Evolutionary conservation across 352 stramenopile species (phyloP).

Genomic region (Pythium pectinolyticum): DNA sequence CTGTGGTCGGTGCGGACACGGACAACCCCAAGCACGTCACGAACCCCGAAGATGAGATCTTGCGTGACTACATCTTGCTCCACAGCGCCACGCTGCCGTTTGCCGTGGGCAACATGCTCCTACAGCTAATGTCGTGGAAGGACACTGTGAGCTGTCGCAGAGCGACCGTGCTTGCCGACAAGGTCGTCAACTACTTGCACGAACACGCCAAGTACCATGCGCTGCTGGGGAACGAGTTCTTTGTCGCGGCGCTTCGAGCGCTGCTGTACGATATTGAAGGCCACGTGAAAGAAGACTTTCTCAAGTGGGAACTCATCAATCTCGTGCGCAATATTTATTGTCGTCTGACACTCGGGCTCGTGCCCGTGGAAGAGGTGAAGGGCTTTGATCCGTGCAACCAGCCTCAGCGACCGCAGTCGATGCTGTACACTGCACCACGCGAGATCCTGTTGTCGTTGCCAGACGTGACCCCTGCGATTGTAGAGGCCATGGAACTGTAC

Average conservation of each 20-base stretch:
- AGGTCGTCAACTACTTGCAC: conserved; percentile 62
- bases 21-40: conserved; percentile 78
- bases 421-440: conserved; percentile 47
- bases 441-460: conserved; percentile 63
- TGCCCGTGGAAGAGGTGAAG: conserved; percentile 78
- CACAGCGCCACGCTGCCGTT: conserved; percentile 50
- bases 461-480: conserved; percentile 37
- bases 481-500: conserved; percentile 52
- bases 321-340: conserved; percentile 84
- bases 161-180: conserved; percentile 57
- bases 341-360: conserved; percentile 56
- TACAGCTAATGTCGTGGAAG: conserved; percentile 70
- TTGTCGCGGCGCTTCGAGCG: conserved; percentile 52
- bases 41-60: conserved; percentile 50
- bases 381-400: conserved; percentile 82
- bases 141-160: conserved; percentile 71
- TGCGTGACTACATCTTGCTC: conserved; percentile 64
- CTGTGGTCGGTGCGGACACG: conserved; percentile 64
- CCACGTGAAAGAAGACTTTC: conserved; percentile 73
- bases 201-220: conserved; percentile 36
- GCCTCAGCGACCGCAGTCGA: conserved; percentile 41
- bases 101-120: conserved; percentile 46
- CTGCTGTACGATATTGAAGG: conserved; percentile 58
- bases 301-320: conserved; percentile 87
- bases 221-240: conserved; percentile 61